These are phyloP conservation scores for Dictyostelium brefeldianum DNA, from an alignment of 78 protist genomes.

Conservation along the genomic window DNA sequence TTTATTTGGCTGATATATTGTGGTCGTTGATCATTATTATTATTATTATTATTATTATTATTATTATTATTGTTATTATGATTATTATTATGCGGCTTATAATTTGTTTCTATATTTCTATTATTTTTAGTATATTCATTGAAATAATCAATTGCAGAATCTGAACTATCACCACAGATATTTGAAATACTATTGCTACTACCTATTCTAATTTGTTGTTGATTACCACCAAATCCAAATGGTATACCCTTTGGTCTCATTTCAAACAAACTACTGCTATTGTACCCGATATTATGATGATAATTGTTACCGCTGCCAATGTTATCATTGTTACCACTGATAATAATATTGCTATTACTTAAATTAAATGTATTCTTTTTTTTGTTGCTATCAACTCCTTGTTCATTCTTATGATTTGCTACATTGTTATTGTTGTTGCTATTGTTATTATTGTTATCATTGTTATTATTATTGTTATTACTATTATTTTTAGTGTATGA, in stretches of 20 bases:
- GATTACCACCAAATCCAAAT: background rate
- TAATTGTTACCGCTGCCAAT: background rate
- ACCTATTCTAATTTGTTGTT: background rate
- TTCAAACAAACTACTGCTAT: background rate
- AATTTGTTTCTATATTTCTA: background rate
- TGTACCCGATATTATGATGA: too few relatives aligned
- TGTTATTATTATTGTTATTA: background rate
- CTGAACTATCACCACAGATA: background rate
- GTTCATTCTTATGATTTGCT: too few relatives aligned
- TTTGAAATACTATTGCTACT: constrained; percentile 1
- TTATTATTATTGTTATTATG: background rate
- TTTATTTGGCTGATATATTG: background rate
- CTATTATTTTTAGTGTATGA: background rate
- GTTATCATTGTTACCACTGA: too few relatives aligned
- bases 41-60: background rate
- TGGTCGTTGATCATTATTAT: background rate
- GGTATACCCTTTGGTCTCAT: background rate
- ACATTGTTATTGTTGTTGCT: background rate
- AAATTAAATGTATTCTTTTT: background rate
- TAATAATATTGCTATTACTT: background rate
- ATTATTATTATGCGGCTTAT: background rate
- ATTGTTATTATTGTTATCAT: background rate
- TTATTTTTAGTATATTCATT: constrained; percentile 6
- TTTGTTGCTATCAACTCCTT: background rate
- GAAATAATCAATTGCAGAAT: background rate